These are phyloP conservation scores for Centaurea solstitialis DNA, from an alignment of 129 eudicot genomes.

Conservation along the genomic window DNA sequence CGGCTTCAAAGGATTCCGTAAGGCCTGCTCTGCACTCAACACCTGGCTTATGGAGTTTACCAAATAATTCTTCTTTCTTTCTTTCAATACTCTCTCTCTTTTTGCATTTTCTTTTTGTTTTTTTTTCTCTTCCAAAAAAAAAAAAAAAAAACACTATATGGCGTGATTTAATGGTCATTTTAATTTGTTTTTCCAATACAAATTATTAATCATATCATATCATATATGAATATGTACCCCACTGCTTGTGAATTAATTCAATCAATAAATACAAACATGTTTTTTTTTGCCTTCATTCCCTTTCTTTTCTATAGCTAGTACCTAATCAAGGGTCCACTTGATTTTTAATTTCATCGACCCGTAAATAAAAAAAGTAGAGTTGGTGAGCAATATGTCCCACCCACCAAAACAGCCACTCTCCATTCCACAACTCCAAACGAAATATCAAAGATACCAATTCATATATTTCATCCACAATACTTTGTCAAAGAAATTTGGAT, in stretches of 20 bases:
- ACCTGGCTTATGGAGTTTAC: constrained; percentile 67
- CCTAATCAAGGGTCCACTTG: neutral
- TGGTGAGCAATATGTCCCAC: neutral
- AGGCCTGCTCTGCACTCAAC: constrained; percentile 64
- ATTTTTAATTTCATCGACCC: neutral
- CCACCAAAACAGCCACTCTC: neutral
- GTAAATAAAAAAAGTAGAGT: neutral
- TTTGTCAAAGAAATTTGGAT: neutral
- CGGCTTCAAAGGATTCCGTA: constrained; percentile 57
- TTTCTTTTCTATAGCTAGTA: neutral
- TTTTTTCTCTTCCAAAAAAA: too few relatives aligned
- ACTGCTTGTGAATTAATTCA: neutral
- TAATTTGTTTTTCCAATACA: too few relatives aligned
- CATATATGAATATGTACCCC: neutral
- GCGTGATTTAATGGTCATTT: too few relatives aligned
- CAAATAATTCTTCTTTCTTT: constrained; percentile 22
- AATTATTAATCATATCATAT: too few relatives aligned
- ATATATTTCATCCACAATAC: neutral
- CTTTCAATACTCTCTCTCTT: too few relatives aligned
- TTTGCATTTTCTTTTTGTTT: too few relatives aligned
- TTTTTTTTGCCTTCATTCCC: too few relatives aligned
- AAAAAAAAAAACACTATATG: too few relatives aligned
- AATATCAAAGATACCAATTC: neutral
- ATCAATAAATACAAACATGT: neutral
- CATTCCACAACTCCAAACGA: neutral